phyloP scores from a whole-genome alignment of 768 basidiomycete species.

The Lactarius quietus region DNA sequence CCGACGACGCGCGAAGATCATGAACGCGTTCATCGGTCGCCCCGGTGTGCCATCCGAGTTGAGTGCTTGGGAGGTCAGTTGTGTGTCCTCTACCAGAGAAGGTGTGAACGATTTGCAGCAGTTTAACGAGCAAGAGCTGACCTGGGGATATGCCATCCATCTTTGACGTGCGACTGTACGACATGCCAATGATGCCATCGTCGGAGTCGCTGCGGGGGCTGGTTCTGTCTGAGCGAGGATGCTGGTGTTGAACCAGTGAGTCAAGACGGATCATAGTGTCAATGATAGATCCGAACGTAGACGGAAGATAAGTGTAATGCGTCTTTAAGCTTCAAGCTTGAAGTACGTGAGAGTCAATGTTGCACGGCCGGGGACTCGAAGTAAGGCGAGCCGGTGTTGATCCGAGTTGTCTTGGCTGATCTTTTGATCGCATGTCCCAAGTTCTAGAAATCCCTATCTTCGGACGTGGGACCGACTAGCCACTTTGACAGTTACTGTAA shows the following conservation, averaged over 20 bases:
- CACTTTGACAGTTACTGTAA: no score
- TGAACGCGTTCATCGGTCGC: slow-evolving; percentile 91
- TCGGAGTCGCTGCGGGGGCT: slow-evolving; percentile 23
- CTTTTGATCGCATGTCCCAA: no score
- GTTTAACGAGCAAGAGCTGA: neutral
- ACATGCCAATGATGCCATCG: slow-evolving; percentile 18
- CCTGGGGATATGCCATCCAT: slow-evolving; percentile 18
- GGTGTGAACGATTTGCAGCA: slow-evolving; percentile 1
- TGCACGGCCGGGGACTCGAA: slow-evolving; percentile 5
- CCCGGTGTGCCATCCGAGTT: slow-evolving; percentile 87
- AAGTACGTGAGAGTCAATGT: slow-evolving; percentile 20
- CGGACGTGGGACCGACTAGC: no score
- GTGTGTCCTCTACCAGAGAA: slow-evolving; percentile 23
- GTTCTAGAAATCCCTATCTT: no score
- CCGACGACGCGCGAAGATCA: slow-evolving; percentile 84
- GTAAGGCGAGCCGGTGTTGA: slow-evolving; percentile 24
- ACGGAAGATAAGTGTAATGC: slow-evolving; percentile 10
- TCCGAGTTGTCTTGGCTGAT: no score
- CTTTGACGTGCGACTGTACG: slow-evolving; percentile 18
- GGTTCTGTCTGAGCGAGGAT: slow-evolving; percentile 17
- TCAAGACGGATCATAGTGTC: slow-evolving; percentile 24
- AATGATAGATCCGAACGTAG: slow-evolving; percentile 8
- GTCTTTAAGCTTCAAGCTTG: no score
- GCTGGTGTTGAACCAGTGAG: slow-evolving; percentile 21
- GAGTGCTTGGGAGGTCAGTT: slow-evolving; percentile 72